These are phyloP conservation scores for Emmonsia crescens DNA, from an alignment of 2,329 filamentous ascomycete genomes.

Conservation along the genomic window DNA sequence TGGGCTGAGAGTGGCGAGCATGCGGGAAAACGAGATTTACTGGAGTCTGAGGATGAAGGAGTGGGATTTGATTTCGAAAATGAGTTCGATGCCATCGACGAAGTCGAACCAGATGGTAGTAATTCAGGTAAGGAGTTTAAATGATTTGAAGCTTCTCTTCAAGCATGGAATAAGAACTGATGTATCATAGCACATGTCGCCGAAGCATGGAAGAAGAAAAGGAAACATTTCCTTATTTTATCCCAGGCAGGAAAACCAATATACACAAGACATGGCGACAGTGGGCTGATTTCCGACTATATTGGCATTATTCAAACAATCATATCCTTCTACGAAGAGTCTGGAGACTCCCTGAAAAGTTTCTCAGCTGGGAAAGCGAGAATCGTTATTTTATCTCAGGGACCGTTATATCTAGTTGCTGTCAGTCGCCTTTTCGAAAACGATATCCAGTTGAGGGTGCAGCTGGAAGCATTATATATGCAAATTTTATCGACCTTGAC, in stretches of 20 bases:
- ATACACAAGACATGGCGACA: constrained; percentile 87
- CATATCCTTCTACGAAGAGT: constrained; percentile 87
- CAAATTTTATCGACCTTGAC: constrained; percentile 95
- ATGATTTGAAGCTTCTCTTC: not conserved
- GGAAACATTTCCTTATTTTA: constrained; percentile 94
- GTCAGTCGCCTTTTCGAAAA: constrained; percentile 90
- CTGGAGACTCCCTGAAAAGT: constrained; percentile 63
- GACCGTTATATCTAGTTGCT: constrained; percentile 82
- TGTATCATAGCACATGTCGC: constrained; percentile 45
- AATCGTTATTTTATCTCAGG: constrained; percentile 77
- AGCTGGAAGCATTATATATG: constrained; percentile 93
- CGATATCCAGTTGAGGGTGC: constrained; percentile 72
- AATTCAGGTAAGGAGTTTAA: constrained; percentile 42
- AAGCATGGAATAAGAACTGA: constrained; percentile 16
- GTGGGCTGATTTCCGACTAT: constrained; percentile 80
- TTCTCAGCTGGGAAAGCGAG: constrained; percentile 80
- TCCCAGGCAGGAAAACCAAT: constrained; percentile 96
- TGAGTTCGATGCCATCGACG: constrained; percentile 66
- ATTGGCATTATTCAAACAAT: constrained; percentile 95
- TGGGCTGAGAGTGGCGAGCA: constrained; percentile 13
- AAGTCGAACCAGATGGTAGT: constrained; percentile 41
- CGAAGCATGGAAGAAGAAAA: constrained; percentile 73
- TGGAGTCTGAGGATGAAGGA: constrained; percentile 35
- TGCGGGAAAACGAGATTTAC: constrained; percentile 22
- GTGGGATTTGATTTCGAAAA: constrained; percentile 56